phyloP scores from a whole-genome alignment of 805 yeast genomes.

The Maudiozyma bulderi region DNA sequence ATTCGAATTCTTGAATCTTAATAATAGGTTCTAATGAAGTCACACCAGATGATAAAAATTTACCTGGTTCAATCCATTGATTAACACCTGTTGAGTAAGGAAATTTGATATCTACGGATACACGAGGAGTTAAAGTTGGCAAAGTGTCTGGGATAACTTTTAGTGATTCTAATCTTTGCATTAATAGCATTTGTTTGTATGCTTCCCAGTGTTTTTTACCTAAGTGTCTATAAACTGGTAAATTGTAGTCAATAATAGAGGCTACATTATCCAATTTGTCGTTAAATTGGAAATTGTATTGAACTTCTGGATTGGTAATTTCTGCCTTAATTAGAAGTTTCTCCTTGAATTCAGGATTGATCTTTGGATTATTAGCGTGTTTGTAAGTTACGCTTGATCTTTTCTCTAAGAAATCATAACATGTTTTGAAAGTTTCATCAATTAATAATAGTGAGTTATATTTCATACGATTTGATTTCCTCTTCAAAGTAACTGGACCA shows the following conservation, averaged over 20 bases:
- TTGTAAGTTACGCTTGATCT: slow-evolving; percentile 28
- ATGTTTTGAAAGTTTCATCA: slow-evolving; percentile 61
- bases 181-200: slow-evolving; percentile 61
- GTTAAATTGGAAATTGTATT: slow-evolving; percentile 48
- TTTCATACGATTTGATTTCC: slow-evolving; percentile 34
- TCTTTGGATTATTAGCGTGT: not conserved
- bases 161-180: slow-evolving; percentile 87
- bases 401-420: slow-evolving; percentile 48
- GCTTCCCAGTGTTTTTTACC: slow-evolving; percentile 64
- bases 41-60: slow-evolving; percentile 58
- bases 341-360: slow-evolving; percentile 17
- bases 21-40: slow-evolving; percentile 71
- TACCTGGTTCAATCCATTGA: slow-evolving; percentile 75
- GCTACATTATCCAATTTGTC: slow-evolving; percentile 32
- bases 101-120: slow-evolving; percentile 65
- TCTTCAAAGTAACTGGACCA: slow-evolving; percentile 48
- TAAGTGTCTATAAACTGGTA: slow-evolving; percentile 71
- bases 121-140: slow-evolving; percentile 77
- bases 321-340: slow-evolving; percentile 52
- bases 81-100: slow-evolving; percentile 56
- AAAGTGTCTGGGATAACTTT: slow-evolving; percentile 87
- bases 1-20: slow-evolving; percentile 62
- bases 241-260: slow-evolving; percentile 49
- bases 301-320: slow-evolving; percentile 72
- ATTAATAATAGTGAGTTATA: slow-evolving; percentile 64